phyloP scores from a whole-genome alignment of 768 basidiomycete species.

The Pleurotus salmoneostramineus region DNA sequence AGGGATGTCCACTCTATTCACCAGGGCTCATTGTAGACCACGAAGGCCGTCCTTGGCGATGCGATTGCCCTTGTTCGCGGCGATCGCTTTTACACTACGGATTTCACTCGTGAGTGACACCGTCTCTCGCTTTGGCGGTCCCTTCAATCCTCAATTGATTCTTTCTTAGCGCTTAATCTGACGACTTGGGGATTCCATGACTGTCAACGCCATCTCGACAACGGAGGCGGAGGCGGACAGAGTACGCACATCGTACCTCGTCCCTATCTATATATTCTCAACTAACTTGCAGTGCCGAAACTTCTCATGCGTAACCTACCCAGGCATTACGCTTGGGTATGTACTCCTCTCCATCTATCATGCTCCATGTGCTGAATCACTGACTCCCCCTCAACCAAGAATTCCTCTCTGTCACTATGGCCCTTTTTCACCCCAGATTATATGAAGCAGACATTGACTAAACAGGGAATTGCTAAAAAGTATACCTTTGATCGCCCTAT shows the following conservation, averaged over 20 bases:
- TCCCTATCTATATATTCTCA: background rate
- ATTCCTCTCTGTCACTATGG: conserved; percentile 49
- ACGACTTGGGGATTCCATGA: conserved; percentile 53
- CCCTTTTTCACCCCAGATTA: conserved; percentile 52
- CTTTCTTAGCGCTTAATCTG: conserved; percentile 30
- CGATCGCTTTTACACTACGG: conserved; percentile 48
- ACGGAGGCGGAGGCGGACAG: conserved; percentile 31
- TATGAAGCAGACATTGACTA: conserved; percentile 29
- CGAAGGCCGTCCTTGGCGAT: conserved; percentile 47
- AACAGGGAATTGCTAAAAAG: conserved; percentile 29
- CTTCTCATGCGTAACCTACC: conserved; percentile 39
- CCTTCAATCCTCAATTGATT: background rate
- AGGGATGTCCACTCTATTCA: conserved; percentile 22
- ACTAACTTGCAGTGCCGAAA: conserved; percentile 29
- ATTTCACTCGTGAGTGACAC: conserved; percentile 38
- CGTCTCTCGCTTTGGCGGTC: background rate
- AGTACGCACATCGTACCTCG: conserved; percentile 16
- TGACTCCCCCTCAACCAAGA: conserved; percentile 18
- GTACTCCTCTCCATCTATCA: background rate
- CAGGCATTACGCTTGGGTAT: conserved; percentile 32
- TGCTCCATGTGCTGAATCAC: background rate
- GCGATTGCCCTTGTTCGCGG: conserved; percentile 51
- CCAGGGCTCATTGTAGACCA: conserved; percentile 23
- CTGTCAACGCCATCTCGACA: conserved; percentile 36
- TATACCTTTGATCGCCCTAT: conserved; percentile 41